Conservation (phyloP, 1,284 basidiomycete genomes). For the Cryptococcus sp. region DNA sequence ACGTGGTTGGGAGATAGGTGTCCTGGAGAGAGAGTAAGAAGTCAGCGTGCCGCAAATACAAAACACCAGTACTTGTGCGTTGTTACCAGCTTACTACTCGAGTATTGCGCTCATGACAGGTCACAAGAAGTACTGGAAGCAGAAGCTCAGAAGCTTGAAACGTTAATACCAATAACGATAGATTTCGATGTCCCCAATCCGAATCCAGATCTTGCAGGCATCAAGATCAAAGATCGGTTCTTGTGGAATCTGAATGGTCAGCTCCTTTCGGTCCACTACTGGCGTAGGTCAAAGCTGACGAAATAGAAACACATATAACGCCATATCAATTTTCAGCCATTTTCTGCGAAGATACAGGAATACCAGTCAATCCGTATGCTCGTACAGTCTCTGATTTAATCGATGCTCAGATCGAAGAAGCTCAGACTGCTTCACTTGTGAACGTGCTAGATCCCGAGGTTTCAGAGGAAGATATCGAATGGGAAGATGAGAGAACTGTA, state of each 20-base stretch:
- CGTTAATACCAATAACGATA: slow-evolving; percentile 85
- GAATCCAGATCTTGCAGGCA: slow-evolving; percentile 37
- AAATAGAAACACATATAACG: slow-evolving; percentile 59
- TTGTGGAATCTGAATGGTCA: slow-evolving; percentile 86
- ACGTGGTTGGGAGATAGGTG: slow-evolving; percentile 84
- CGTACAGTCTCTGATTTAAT: slow-evolving; percentile 81
- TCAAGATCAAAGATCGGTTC: slow-evolving; percentile 89
- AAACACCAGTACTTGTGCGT: slow-evolving; percentile 62
- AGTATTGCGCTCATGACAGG: slow-evolving; percentile 47
- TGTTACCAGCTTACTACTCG: neutral
- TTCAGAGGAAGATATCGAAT: slow-evolving; percentile 36
- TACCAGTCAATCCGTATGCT: slow-evolving; percentile 63
- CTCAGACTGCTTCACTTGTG: slow-evolving; percentile 71
- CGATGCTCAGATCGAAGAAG: slow-evolving; percentile 81
- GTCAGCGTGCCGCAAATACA: slow-evolving; percentile 59
- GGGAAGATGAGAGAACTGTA: slow-evolving; percentile 25
- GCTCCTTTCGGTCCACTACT: slow-evolving; percentile 3
- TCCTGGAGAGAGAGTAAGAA: slow-evolving; percentile 69
- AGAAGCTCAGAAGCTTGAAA: slow-evolving; percentile 62
- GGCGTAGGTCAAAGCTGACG: neutral
- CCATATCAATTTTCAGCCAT: slow-evolving; percentile 78
- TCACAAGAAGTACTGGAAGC: slow-evolving; percentile 61
- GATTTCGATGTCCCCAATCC: slow-evolving; percentile 79
- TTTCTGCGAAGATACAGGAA: slow-evolving; percentile 82
- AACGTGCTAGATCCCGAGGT: slow-evolving; percentile 41